Base-by-base conservation (phyloP, 768 basidiomycete species). In the Cyclocybe aegerita region DNA sequence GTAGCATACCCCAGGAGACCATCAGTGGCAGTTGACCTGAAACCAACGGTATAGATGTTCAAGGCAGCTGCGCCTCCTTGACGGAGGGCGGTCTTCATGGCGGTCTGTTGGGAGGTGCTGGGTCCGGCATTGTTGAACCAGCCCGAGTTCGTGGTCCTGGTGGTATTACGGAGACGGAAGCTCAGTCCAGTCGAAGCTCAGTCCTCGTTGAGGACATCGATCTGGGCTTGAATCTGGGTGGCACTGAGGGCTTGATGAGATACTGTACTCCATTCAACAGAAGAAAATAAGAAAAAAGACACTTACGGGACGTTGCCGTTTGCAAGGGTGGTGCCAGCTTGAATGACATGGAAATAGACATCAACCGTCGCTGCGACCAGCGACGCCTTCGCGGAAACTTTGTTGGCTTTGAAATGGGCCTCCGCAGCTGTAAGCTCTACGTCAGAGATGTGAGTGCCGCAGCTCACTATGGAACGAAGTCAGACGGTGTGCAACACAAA, bases 1-100 rank as follows among this genome's bases (percentile, higher is more conserved):
- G 79, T 81, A 1, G 79, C 65, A 55, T 82, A 82, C 29, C 79
- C 78, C 16, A 84, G 70, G 10, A 82, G 73, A 33, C 77, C 76
- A 30, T 62, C 58, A 49, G 65, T 74, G 17, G 67, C 59, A 9
- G 69, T 73, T 43, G 65, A 65, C 30, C 42, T 58, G 65, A 77
- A 78, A 70, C 79, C 78, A 29, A 80, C 78, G 34, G 72, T 72
- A 66, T 81, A 81, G 46, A 80, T 65, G 53, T 79, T 81, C 47
- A 81, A 66, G 34, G 63, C 69, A 9, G 56, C 55, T 1, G 58
- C 62, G 33, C 59, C 66, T 40, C 80, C 77, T 45, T 64, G n/a
- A 36, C 77, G 70, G 33, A 80, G 70, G 29, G 66, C 41, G 0
- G 30, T 55, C 70, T 80, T 81, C 77, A 81, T 80, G 7, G 60